A percentile compares a stretch with the other conserved stretches of the same genome.
These are phyloP conservation scores for Fusarium acutatum DNA, from an alignment of 2,329 filamentous ascomycete genomes.

Conservation along the genomic window DNA sequence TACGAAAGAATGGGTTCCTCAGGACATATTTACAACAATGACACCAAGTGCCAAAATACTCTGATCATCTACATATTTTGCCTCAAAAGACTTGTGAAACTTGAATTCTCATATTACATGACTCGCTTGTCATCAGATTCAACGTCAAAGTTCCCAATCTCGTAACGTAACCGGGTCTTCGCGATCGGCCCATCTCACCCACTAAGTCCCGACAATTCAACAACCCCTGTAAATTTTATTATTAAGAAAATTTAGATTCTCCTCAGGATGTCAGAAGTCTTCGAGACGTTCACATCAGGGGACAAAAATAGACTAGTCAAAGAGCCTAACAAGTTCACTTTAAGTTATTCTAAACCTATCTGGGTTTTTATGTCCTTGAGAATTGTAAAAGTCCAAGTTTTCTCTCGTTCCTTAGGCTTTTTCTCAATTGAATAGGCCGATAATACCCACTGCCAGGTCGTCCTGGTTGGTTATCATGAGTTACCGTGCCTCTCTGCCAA, in stretches of 20 bases:
- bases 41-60: neutral
- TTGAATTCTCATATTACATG: constrained; percentile 16
- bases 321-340: neutral
- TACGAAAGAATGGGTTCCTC: neutral
- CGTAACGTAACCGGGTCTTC: constrained; percentile 22
- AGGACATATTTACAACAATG: neutral
- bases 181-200: constrained; percentile 32
- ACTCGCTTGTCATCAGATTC: constrained; percentile 29
- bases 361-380: neutral
- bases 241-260: neutral
- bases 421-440: neutral
- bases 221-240: constrained; percentile 16
- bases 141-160: constrained; percentile 27
- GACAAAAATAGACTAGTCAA: neutral
- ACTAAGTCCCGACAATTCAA: constrained; percentile 12
- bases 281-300: neutral
- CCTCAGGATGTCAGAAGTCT: neutral
- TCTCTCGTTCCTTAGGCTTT: neutral
- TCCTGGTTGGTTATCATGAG: neutral
- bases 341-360: neutral
- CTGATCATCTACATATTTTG: neutral
- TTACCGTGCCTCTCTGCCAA: constrained; percentile 6
- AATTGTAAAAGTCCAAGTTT: neutral
- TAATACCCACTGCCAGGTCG: neutral
- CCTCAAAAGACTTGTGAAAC: neutral